These are phyloP conservation scores for Byssochlamys sp. DNA, from an alignment of 2,329 filamentous ascomycete genomes.

Conservation along the genomic window DNA sequence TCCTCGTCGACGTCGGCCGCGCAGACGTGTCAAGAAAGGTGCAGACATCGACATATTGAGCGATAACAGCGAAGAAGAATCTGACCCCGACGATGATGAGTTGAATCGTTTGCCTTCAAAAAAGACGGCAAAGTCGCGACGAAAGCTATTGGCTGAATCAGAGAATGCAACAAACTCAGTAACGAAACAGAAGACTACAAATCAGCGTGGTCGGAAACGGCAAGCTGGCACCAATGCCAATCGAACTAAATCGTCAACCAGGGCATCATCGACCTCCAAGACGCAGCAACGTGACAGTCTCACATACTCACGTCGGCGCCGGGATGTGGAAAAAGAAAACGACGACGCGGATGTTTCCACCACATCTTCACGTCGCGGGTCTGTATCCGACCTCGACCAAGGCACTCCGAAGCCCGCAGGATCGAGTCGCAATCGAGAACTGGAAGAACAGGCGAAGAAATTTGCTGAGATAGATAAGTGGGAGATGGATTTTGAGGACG, in stretches of 20 bases:
- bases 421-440: constrained; percentile 26
- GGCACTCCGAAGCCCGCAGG: constrained; percentile 6
- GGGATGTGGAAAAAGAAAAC: constrained; percentile 15
- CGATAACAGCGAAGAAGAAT: constrained; percentile 19
- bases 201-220: constrained; percentile 10
- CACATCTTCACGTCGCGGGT: constrained; percentile 19
- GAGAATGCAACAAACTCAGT: constrained; percentile 12
- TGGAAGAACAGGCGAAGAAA: constrained; percentile 26
- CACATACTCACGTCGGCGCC: constrained; percentile 9
- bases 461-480: constrained; percentile 35
- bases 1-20: constrained; percentile 23
- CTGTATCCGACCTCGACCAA: constrained; percentile 14
- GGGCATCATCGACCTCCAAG: background rate
- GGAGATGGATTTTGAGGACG: constrained; percentile 37
- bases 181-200: constrained; percentile 8
- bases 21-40: constrained; percentile 8
- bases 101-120: constrained; percentile 19
- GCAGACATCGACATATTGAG: constrained; percentile 14
- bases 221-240: constrained; percentile 4
- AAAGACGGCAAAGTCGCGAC: constrained; percentile 9
- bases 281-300: background rate
- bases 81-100: constrained; percentile 27
- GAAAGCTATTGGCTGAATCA: constrained; percentile 11
- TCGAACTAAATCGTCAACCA: constrained; percentile 1
- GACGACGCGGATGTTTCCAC: constrained; percentile 18